Base-by-base conservation (phyloP, 805 yeast genomes). In the Yarrowia sp. region DNA sequence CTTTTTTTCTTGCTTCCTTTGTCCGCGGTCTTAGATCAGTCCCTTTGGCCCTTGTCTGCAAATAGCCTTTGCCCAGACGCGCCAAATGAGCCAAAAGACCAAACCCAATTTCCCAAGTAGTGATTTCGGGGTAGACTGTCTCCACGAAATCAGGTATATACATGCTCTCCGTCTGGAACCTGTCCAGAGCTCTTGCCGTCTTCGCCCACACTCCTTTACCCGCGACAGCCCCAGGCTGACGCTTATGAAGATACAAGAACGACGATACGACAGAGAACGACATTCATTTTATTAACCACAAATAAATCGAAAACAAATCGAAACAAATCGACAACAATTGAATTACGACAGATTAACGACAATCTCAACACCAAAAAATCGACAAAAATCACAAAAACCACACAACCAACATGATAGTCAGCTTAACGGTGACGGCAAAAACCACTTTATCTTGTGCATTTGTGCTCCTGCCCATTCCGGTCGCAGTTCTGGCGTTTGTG, bases 401-500 rank as follows among this genome's bases (percentile, higher is more conserved):
- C 8, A 26, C 30, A 26, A 26, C n/a, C n/a, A n/a, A 26, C 30
- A 26, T 58, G 63, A 58, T 58, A 40, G 41, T 58, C 63, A 41
- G 41, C 49, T 16, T 58, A n/a, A 41, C 63, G 3, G 40, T 58
- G 33, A 58, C 63, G 7, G 49, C n/a, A 10, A 41, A 33, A 43
- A 58, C 51, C 16, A 28, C 40, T 3, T 22, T 58, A 14, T 43
- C 49, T 22, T 32, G 30, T 6, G 22, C 10, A 8, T 30, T 58
- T 22, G 63, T 30, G 30, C 63, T 58, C 1, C 22, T 43, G 21
- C 63, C 63, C 9, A 7, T 43, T 9, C 63, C 63, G 4, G 49
- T 58, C 32, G 63, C 51, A 8, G 63, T 58, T 19, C 51, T 58
- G 41, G 63, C 51, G 2, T 43, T 58, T 11, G 32, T 58, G 16